phyloP scores from a whole-genome alignment of 805 yeast species.

The Pichia cephalocereana region DNA sequence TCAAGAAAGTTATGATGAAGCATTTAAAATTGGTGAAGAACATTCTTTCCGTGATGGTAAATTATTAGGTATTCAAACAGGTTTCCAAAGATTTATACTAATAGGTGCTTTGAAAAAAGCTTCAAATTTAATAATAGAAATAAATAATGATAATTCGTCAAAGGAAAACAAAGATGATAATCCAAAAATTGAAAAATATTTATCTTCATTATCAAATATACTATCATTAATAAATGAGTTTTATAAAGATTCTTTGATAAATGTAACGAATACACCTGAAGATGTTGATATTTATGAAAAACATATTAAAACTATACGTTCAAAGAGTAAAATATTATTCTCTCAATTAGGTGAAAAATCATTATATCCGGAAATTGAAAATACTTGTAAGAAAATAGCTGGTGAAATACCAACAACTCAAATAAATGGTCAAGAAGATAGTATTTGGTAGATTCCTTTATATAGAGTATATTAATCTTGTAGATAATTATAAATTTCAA shows the following conservation, averaged over 20 bases:
- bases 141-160: background rate
- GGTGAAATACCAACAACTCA: constrained; percentile 19
- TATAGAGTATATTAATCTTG: constrained; percentile 7
- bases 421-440: constrained; percentile 17
- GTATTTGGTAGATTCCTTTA: constrained; percentile 18
- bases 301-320: constrained; percentile 18
- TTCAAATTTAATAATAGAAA: constrained; percentile 20
- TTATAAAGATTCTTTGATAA: constrained; percentile 1
- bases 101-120: constrained; percentile 60
- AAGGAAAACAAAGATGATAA: background rate
- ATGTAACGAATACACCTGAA: constrained; percentile 19
- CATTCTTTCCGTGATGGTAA: constrained; percentile 69
- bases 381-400: constrained; percentile 14
- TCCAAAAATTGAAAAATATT: background rate
- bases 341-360: constrained; percentile 17
- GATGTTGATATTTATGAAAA: constrained; percentile 23
- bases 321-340: constrained; percentile 22
- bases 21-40: constrained; percentile 47
- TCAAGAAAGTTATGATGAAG: constrained; percentile 63
- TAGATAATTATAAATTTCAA: constrained; percentile 59
- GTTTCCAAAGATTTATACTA: constrained; percentile 58
- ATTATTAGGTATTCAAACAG: constrained; percentile 75
- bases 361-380: constrained; percentile 16
- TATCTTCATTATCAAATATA: background rate
- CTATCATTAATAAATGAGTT: background rate